phyloP scores from a whole-genome alignment of 495 filamentous ascomycete species.

The Penicillium goetzii region DNA sequence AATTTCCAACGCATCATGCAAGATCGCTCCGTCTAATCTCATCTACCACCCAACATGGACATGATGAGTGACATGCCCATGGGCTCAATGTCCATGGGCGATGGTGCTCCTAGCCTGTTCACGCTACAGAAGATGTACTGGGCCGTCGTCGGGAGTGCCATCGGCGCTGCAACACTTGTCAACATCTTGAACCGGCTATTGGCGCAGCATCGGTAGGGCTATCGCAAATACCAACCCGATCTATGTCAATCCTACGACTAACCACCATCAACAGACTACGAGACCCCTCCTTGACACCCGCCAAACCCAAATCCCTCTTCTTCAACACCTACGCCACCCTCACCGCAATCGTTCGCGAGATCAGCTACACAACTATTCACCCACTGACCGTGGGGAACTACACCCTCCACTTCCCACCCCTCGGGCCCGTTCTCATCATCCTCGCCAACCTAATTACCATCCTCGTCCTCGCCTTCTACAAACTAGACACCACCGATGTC shows the following conservation, averaged over 20 bases:
- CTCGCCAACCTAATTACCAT: conserved; percentile 45
- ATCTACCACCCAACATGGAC: conserved; percentile 21
- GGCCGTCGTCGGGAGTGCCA: conserved; percentile 59
- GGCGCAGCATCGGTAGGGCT: conserved; percentile 52
- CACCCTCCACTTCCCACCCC: conserved; percentile 51
- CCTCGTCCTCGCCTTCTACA: conserved; percentile 49
- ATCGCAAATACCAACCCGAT: not conserved
- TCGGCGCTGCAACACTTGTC: conserved; percentile 54
- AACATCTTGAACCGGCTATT: conserved; percentile 52
- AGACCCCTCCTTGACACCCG: conserved; percentile 52
- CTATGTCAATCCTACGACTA: not conserved
- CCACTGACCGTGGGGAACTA: conserved; percentile 54
- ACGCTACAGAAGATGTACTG: conserved; percentile 61
- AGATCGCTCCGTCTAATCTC: conserved; percentile 8
- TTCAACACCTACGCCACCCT: conserved; percentile 64
- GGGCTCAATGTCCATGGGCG: conserved; percentile 51
- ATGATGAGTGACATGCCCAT: conserved; percentile 43
- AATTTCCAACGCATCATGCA: not conserved
- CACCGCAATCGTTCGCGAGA: conserved; percentile 69
- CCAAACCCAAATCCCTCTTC: conserved; percentile 64
- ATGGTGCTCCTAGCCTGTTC: conserved; percentile 49
- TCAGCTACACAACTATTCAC: conserved; percentile 61
- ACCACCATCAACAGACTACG: conserved; percentile 26
- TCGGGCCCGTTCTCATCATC: conserved; percentile 43
- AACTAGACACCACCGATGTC: conserved; percentile 32